Conservation (phyloP, 495 filamentous ascomycete genomes). For the Letharia columbiana region DNA sequence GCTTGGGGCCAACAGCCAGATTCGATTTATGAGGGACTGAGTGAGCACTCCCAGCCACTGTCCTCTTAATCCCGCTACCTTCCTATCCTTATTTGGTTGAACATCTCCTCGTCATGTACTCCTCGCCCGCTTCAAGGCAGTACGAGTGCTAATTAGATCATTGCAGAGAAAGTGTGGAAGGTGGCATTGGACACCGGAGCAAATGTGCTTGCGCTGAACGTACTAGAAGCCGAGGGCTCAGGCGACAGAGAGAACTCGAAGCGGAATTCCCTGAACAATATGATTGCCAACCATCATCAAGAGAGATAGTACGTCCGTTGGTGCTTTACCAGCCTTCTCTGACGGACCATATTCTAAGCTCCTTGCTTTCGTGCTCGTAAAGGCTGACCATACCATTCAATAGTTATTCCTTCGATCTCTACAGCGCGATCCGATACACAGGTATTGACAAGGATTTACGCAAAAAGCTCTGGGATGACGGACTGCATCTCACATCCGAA, state of each 20-base stretch:
- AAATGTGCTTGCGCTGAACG: slow-evolving; percentile 52
- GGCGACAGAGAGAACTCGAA: slow-evolving; percentile 14
- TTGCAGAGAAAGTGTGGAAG: slow-evolving; percentile 36
- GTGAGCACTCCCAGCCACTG: slow-evolving; percentile 18
- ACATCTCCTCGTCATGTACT: too few relatives aligned
- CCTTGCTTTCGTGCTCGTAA: not conserved
- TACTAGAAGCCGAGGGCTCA: slow-evolving; percentile 43
- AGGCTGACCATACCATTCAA: not conserved
- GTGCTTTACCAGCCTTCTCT: not conserved
- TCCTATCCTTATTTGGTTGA: not conserved
- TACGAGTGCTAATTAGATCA: slow-evolving; percentile 19
- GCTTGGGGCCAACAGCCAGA: slow-evolving; percentile 31
- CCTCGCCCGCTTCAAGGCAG: not conserved
- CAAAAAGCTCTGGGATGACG: slow-evolving; percentile 51
- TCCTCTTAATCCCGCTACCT: slow-evolving; percentile 30
- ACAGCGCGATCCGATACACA: slow-evolving; percentile 43
- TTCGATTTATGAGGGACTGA: slow-evolving; percentile 39
- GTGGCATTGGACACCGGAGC: slow-evolving; percentile 38
- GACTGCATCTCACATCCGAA: slow-evolving; percentile 48
- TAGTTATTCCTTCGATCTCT: slow-evolving; percentile 46
- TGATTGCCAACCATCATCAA: slow-evolving; percentile 41
- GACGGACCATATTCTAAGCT: not conserved
- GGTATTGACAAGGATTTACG: slow-evolving; percentile 35
- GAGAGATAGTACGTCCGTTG: slow-evolving; percentile 40
- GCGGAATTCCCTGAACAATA: slow-evolving; percentile 42